Percentiles rank a stretch among this genome's conserved stretches.
Evolutionary conservation across 75 land plant genomes (phyloP).

Genomic region (Pinus tabuliformis): DNA sequence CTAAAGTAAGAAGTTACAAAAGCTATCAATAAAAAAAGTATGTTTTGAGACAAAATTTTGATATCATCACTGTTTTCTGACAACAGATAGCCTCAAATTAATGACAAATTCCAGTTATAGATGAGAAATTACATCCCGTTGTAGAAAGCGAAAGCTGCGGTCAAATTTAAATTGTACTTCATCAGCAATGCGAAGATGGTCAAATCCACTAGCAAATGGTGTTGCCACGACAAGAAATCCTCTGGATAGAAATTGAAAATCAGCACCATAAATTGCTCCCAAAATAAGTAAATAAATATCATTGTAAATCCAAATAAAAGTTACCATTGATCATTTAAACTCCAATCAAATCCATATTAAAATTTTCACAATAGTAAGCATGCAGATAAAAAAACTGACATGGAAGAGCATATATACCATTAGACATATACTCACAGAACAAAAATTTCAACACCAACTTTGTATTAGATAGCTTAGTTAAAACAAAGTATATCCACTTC

Average conservation of each 20-base stretch:
- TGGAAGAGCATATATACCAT: not conserved
- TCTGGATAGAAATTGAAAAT: constrained; percentile 26
- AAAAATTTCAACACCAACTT: not conserved
- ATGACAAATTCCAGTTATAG: not conserved
- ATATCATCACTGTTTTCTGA: not conserved
- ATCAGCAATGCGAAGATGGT: constrained; percentile 91
- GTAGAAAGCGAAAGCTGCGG: constrained; percentile 61
- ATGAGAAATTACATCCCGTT: constrained; percentile 33
- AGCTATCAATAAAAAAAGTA: not conserved
- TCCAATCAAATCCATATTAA: not conserved
- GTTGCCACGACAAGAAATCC: constrained; percentile 92
- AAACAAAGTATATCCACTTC: too few relatives aligned
- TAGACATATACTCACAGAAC: not conserved
- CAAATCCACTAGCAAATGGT: constrained; percentile 97
- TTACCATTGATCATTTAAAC: not conserved
- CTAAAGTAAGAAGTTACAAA: not conserved
- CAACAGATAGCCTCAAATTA: not conserved
- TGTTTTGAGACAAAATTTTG: not conserved
- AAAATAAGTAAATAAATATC: not conserved
- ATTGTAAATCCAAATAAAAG: not conserved
- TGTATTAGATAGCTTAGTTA: not conserved
- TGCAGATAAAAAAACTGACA: not conserved
- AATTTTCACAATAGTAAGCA: not conserved
- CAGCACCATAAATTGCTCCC: not conserved
- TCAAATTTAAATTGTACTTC: constrained; percentile 97